Percentiles rank a stretch among this genome's conserved stretches.
Conservation (phyloP, 192 early-diverging fungal genomes). For the Lobulomyces angularis region DNA sequence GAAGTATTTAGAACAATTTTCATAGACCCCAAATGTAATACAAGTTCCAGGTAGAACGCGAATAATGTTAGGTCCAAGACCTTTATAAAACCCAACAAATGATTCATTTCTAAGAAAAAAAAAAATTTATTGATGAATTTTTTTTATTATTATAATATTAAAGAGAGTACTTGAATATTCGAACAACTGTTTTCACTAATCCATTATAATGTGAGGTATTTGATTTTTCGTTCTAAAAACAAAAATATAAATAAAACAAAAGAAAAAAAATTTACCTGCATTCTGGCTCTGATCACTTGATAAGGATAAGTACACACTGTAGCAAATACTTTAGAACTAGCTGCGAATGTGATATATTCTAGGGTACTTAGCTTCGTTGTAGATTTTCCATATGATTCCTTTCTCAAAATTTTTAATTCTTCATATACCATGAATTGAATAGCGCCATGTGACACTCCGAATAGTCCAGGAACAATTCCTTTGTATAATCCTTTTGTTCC, state of each 20-base stretch:
- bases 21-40: constrained; percentile 94
- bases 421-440: constrained; percentile 98
- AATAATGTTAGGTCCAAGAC: constrained; percentile 72
- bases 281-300: constrained; percentile 73
- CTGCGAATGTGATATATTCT: constrained; percentile 77
- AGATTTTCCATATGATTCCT: constrained; percentile 5
- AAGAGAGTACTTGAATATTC: constrained; percentile 42
- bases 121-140: not conserved
- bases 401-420: constrained; percentile 72
- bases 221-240: too few relatives aligned
- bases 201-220: constrained; percentile 64
- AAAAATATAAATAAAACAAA: constrained; percentile 1
- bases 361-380: constrained; percentile 11
- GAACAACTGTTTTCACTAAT: constrained; percentile 54
- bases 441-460: constrained; percentile 93
- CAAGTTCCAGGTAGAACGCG: constrained; percentile 87
- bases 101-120: constrained; percentile 46
- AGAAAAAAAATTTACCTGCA: too few relatives aligned
- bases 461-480: constrained; percentile 72
- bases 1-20: too few relatives aligned
- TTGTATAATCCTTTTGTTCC: constrained; percentile 59
- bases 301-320: constrained; percentile 84
- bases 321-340: constrained; percentile 74
- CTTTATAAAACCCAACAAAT: constrained; percentile 78
- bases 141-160: not conserved